Evolutionary conservation across 208 protist genomes (phyloP), one percentile per base, ranked within the genome.

Genomic region (Leishmania major): DNA sequence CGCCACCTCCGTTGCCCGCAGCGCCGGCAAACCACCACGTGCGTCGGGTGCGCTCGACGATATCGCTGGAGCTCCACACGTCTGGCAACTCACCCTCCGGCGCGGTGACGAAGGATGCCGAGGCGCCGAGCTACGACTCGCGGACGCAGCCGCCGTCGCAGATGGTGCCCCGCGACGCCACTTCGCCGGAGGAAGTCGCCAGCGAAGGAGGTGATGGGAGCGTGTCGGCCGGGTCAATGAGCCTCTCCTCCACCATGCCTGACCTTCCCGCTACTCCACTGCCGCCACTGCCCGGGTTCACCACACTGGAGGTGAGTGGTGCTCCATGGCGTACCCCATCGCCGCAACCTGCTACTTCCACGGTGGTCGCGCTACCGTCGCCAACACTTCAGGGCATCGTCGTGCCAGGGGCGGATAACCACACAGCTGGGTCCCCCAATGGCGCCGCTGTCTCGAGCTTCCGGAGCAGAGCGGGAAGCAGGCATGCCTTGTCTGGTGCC

Each of bases 211-310:
- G 35, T 13, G 72, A 49, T 28, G 57, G 11, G 10, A 57, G 28
- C 47, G 2, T 31, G 35, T 51, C 55, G 55, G 66, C 74, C 3
- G 15, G 53, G 8, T 78, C 74, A 55, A 64, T 77, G n/a, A 70
- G 70, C n/a, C 64, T 82, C 3, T 86, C 83, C 6, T 80, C 78
- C 15, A 86, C 83, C 11, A 75, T 86, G 78, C 83, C 83, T 1
- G 83, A 86, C 66, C 73, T 86, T 45, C 45, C 64, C n/a, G 72
- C 69, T 37, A 82, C 74, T 10, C 53, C 83, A 28, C 83, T 64
- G 28, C 70, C 72, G 47, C 62, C 67, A 43, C 25, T 55, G 8
- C 47, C 51, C 25, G 66, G 67, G 7, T 49, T 66, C 51, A 40
- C 59, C 15, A 57, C 77, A 37, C 13, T 49, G 15, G 77, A 71